A percentile compares a stretch with the other conserved stretches of the same genome.
phyloP scores from a whole-genome alignment of 1,284 basidiomycete genomes.

The Cryptococcus deneoformans region DNA sequence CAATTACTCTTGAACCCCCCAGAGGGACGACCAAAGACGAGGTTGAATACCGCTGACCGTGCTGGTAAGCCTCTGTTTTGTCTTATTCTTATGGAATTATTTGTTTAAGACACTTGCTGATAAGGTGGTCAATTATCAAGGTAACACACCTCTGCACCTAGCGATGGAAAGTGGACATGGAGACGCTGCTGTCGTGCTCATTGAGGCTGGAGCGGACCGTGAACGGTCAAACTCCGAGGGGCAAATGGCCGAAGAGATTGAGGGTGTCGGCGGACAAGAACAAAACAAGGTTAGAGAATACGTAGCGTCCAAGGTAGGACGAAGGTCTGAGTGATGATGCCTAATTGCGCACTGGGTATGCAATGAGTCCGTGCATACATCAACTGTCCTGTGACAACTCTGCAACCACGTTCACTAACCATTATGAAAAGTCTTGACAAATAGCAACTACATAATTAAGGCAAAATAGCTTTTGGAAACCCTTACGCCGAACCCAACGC shows the following conservation, averaged over 20 bases:
- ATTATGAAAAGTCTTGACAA: no score
- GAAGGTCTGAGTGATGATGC: slow-evolving; percentile 26
- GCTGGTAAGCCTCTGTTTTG: slow-evolving; percentile 57
- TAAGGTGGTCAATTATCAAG: slow-evolving; percentile 47
- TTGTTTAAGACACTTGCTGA: neutral
- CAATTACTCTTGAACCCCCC: slow-evolving; percentile 74
- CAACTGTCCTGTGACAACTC: no score
- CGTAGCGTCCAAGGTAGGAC: slow-evolving; percentile 54
- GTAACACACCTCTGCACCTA: slow-evolving; percentile 92
- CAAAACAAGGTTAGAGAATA: slow-evolving; percentile 72
- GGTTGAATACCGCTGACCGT: slow-evolving; percentile 81
- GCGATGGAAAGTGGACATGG: slow-evolving; percentile 93
- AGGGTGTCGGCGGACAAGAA: slow-evolving; percentile 82
- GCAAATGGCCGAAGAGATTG: slow-evolving; percentile 77
- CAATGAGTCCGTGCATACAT: no score
- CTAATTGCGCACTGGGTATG: no score
- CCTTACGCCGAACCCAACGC: no score
- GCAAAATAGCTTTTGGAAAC: no score
- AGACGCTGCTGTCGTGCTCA: slow-evolving; percentile 79
- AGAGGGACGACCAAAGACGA: slow-evolving; percentile 68
- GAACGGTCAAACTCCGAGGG: slow-evolving; percentile 76
- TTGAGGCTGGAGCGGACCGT: slow-evolving; percentile 90
- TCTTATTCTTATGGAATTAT: neutral
- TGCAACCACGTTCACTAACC: no score
- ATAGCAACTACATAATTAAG: no score